These are phyloP conservation scores for Pseudogymnoascus sp. DNA, from an alignment of 2,329 filamentous ascomycete genomes.

Conservation along the genomic window DNA sequence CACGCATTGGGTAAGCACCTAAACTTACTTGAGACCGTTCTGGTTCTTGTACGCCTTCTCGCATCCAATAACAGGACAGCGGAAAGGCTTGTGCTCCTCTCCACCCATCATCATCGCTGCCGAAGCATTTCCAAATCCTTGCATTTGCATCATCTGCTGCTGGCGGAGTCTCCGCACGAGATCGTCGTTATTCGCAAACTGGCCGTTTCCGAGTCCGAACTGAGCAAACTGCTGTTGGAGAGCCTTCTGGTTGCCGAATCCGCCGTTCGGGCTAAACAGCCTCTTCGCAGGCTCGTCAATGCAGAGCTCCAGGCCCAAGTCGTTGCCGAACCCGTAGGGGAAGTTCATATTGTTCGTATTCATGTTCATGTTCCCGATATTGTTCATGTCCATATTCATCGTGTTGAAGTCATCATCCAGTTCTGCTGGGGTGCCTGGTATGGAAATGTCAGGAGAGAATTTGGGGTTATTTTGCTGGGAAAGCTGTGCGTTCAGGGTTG, in stretches of 20 bases:
- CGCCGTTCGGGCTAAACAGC: slow-evolving; percentile 76
- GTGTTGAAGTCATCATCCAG: slow-evolving; percentile 66
- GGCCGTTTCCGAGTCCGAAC: slow-evolving; percentile 53
- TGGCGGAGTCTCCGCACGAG: slow-evolving; percentile 59
- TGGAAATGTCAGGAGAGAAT: slow-evolving; percentile 49
- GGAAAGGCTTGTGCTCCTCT: slow-evolving; percentile 95
- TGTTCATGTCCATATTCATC: slow-evolving; percentile 46
- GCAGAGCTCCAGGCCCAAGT: slow-evolving; percentile 47
- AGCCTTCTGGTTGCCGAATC: slow-evolving; percentile 55
- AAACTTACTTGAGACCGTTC: slow-evolving; percentile 83
- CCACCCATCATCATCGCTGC: slow-evolving; percentile 53
- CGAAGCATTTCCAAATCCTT: slow-evolving; percentile 19
- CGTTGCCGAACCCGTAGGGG: slow-evolving; percentile 32
- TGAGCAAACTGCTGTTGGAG: slow-evolving; percentile 61
- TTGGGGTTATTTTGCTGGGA: slow-evolving; percentile 44
- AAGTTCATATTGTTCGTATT: slow-evolving; percentile 32
- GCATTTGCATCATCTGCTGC: slow-evolving; percentile 41
- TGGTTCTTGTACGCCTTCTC: slow-evolving; percentile 99
- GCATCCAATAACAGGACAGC: slow-evolving; percentile 94
- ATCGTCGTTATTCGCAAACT: slow-evolving; percentile 64
- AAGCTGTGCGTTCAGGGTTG: slow-evolving; percentile 71
- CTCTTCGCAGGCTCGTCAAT: slow-evolving; percentile 95
- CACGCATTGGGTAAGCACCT: neutral
- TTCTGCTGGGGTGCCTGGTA: slow-evolving; percentile 61
- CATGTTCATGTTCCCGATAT: slow-evolving; percentile 48